A percentile compares a stretch with the other conserved stretches of the same genome.
Evolutionary conservation across 169 alveolate species (phyloP).

Genomic region (Plasmodium adleri): DNA sequence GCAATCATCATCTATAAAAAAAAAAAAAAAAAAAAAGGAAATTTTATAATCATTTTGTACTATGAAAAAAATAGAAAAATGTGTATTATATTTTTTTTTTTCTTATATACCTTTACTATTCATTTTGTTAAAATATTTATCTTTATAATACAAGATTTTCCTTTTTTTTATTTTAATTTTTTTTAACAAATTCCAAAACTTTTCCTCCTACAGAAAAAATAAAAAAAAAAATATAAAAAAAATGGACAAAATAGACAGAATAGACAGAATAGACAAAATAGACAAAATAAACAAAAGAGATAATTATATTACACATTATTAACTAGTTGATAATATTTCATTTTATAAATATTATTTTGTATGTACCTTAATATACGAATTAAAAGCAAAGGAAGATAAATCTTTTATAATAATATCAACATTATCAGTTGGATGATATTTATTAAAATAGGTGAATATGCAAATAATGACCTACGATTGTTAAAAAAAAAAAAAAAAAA

Average conservation of each 20-base stretch:
- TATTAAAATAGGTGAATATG: constrained; percentile 54
- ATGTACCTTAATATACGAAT: constrained; percentile 42
- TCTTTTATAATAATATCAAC: constrained; percentile 52
- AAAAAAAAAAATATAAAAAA: neutral
- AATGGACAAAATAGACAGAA: neutral
- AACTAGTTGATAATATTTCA: no score
- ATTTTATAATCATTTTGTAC: no score
- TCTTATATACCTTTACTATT: constrained; percentile 14
- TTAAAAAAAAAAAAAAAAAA: neutral
- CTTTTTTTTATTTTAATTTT: constrained; percentile 53
- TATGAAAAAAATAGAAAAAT: no score
- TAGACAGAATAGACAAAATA: neutral
- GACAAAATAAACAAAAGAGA: neutral
- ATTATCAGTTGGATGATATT: constrained; percentile 44
- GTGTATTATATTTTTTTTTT: no score
- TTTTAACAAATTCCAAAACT: constrained; percentile 55
- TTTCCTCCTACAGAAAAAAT: constrained; percentile 40
- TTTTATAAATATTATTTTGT: neutral
- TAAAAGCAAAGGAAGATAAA: constrained; percentile 50
- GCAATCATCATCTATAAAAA: neutral
- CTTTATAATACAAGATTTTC: constrained; percentile 49
- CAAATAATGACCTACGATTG: constrained; percentile 43
- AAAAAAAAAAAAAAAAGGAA: neutral
- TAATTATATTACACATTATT: neutral
- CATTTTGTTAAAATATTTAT: constrained; percentile 35